Conservation (phyloP, 805 yeast genomes). For the Kodamaea kakaduensis region DNA sequence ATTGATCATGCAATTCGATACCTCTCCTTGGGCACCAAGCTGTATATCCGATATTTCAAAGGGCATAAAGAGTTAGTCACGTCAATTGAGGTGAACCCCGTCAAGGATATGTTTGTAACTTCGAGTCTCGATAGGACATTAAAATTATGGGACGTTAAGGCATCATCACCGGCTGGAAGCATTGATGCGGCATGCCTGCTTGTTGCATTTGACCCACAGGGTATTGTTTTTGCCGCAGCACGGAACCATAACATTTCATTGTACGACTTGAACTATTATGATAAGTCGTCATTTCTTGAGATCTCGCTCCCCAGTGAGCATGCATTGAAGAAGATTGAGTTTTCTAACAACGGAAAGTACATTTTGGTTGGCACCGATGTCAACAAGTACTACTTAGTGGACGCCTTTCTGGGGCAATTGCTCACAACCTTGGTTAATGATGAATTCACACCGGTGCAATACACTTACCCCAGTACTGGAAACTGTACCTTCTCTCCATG, state of each 20-base stretch:
- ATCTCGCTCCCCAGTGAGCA: background rate
- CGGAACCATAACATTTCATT: constrained; percentile 33
- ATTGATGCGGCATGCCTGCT: constrained; percentile 47
- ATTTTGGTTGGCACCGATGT: constrained; percentile 56
- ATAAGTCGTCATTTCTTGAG: constrained; percentile 50
- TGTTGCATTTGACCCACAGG: constrained; percentile 79
- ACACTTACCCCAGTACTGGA: constrained; percentile 32
- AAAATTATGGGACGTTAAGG: constrained; percentile 81
- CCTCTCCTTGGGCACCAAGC: constrained; percentile 70
- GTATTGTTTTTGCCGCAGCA: constrained; percentile 71
- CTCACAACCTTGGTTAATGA: constrained; percentile 24
- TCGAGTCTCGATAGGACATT: constrained; percentile 76
- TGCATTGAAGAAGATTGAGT: constrained; percentile 50
- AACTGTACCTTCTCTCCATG: constrained; percentile 37
- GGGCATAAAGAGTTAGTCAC: constrained; percentile 83
- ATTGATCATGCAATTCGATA: constrained; percentile 74
- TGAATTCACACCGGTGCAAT: constrained; percentile 15
- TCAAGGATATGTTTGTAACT: constrained; percentile 58
- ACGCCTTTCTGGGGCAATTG: constrained; percentile 62
- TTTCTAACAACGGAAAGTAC: constrained; percentile 71
- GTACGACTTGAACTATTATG: constrained; percentile 58
- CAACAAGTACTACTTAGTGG: constrained; percentile 55
- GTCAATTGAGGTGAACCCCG: constrained; percentile 68
- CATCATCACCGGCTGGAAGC: constrained; percentile 60
- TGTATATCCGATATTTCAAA: constrained; percentile 76